Evolutionary conservation across 805 yeast genomes (phyloP).

Genomic region (Wickerhamiella nectarea): DNA sequence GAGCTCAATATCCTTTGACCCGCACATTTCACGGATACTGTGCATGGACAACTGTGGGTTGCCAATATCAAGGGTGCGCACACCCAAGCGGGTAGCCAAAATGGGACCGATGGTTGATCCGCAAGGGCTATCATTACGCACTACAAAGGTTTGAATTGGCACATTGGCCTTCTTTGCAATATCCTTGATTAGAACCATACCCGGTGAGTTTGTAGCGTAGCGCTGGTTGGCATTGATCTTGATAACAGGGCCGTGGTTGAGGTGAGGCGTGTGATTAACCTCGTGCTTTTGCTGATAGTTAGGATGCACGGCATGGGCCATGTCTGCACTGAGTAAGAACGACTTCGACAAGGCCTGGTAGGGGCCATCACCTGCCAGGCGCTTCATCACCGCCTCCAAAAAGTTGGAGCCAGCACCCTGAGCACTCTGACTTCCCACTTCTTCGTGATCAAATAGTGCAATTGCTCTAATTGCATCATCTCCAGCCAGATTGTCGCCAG

Average conservation of each 20-base stretch:
- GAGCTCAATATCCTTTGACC: slow-evolving; percentile 53
- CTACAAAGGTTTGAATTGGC: slow-evolving; percentile 90
- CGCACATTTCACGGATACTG: slow-evolving; percentile 84
- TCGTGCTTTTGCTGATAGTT: slow-evolving; percentile 73
- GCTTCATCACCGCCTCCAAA: slow-evolving; percentile 59
- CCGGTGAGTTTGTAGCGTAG: slow-evolving; percentile 86
- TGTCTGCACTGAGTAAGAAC: slow-evolving; percentile 82
- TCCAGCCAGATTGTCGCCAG: slow-evolving; percentile 27
- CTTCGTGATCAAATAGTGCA: slow-evolving; percentile 90
- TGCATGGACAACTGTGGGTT: slow-evolving; percentile 92
- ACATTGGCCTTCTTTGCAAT: slow-evolving; percentile 53
- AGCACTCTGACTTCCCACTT: slow-evolving; percentile 82
- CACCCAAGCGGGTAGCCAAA: slow-evolving; percentile 72
- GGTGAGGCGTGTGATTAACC: slow-evolving; percentile 57
- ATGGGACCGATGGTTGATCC: slow-evolving; percentile 97
- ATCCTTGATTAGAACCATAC: slow-evolving; percentile 62
- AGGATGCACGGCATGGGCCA: slow-evolving; percentile 96
- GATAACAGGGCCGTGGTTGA: slow-evolving; percentile 85
- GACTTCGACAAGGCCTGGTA: slow-evolving; percentile 38
- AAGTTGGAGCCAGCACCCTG: slow-evolving; percentile 96
- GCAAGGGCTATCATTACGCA: slow-evolving; percentile 82
- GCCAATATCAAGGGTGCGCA: slow-evolving; percentile 79
- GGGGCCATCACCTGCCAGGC: slow-evolving; percentile 38
- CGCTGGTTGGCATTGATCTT: slow-evolving; percentile 92
- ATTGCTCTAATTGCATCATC: slow-evolving; percentile 49